Evolutionary conservation across 2,329 filamentous ascomycete genomes (phyloP).

Genomic region (Verticillium nubilum): DNA sequence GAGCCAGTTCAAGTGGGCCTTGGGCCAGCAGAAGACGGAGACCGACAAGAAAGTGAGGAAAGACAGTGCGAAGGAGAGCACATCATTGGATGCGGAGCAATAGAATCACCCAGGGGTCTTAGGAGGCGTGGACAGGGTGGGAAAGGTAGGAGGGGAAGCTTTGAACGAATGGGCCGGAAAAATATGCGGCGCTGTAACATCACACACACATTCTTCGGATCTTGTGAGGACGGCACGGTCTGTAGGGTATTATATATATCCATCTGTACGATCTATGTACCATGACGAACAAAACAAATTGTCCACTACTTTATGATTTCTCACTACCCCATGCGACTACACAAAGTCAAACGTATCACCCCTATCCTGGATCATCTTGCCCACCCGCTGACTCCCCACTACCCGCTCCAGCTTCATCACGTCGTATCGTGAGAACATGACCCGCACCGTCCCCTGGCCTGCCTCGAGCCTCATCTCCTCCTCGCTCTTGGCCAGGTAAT

Average conservation of each 20-base stretch:
- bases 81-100: conserved; percentile 3
- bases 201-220: background rate
- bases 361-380: conserved; percentile 76
- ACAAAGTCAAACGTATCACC: conserved; percentile 95
- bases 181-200: background rate
- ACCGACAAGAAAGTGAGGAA: conserved; percentile 22
- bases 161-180: background rate
- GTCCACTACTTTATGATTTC: background rate
- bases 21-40: conserved; percentile 22
- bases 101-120: no score
- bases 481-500: conserved; percentile 57
- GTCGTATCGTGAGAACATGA: conserved; percentile 85
- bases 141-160: no score
- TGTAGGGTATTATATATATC: conserved; percentile 1
- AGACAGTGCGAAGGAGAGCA: conserved; percentile 24
- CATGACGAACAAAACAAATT: background rate
- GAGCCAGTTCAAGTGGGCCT: conserved; percentile 22
- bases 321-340: conserved; percentile 32
- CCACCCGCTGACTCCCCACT: conserved; percentile 74
- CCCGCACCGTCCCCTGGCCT: conserved; percentile 54
- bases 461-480: conserved; percentile 49
- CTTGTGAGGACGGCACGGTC: background rate
- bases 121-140: background rate
- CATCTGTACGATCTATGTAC: conserved; percentile 2
- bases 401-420: conserved; percentile 82